Base-by-base conservation (phyloP, 495 filamentous ascomycete species). In the Penicillium crystallinum region DNA sequence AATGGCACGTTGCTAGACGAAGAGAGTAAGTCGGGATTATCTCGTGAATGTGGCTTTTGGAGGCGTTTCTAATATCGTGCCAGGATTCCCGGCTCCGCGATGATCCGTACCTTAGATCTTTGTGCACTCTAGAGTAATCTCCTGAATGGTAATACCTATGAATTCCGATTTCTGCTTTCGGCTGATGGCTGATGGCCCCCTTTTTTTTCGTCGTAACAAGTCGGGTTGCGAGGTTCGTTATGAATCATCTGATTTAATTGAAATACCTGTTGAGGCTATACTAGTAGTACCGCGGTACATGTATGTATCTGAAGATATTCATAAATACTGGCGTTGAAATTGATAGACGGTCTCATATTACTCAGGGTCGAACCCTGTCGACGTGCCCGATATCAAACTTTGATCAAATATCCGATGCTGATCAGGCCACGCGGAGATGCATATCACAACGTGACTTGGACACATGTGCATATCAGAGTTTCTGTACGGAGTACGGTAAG, bases 1-100 rank as follows among this genome's bases (percentile, higher is more conserved):
- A 85, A 90, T 66, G 76, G 76, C 50, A 96, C 92, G 7, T 55
- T 88, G 38, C 59, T 97, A 46, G 90, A 97, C 63, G 93, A 97
- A 78, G 89, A 91, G 43, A 51, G 73, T 66, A 50, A 57, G 63
- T 65, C 46, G 7, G 9, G 11, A 29, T 3, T n/a, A 17, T 27
- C 23, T 25, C 11, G 8, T 12, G n/a, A n/a, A 17, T 18, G 8
- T 23, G 40, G 9, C 25, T 10, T 18, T 42, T 25, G 6, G 7
- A n/a, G 23, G 40, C 38, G 19, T 41, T 15, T 21, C 34, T 49
- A 29, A 38, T 17, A 19, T 15, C 3, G 1, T 29, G 46, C 7
- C 18, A 48, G 43, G 17, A 33, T 46, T 46, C 43, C 29, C 6
- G 12, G 12, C 18, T 34, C 29, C 11, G 17, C 14, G 43, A 22